phyloP scores from a whole-genome alignment of 805 yeast species.

The Candida awuae region DNA sequence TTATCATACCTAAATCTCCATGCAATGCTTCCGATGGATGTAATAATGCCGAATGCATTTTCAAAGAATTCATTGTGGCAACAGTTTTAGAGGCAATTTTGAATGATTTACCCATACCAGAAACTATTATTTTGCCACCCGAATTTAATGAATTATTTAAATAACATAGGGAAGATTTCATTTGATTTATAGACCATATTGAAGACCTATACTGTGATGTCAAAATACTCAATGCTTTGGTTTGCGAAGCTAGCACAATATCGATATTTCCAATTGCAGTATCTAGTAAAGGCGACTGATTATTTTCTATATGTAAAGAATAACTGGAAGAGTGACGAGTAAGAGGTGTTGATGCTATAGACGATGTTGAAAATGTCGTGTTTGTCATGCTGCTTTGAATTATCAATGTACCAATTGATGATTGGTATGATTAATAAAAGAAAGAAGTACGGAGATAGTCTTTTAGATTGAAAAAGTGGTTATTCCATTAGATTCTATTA shows the following conservation, averaged over 20 bases:
- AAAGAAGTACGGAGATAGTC: too few species aligned
- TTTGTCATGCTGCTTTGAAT: neutral
- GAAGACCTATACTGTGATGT: conserved; percentile 39
- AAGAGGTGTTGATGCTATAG: conserved; percentile 14
- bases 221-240: conserved; percentile 39
- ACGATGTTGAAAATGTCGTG: neutral
- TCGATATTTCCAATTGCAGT: conserved; percentile 28
- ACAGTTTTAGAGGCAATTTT: conserved; percentile 72
- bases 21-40: conserved; percentile 88
- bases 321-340: conserved; percentile 23
- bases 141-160: conserved; percentile 35
- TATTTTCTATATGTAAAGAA: conserved; percentile 21
- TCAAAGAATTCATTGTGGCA: conserved; percentile 76
- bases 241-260: conserved; percentile 38
- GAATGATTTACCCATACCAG: conserved; percentile 81
- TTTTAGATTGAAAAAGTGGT: too few species aligned
- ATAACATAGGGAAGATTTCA: conserved; percentile 36
- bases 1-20: conserved; percentile 75
- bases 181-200: conserved; percentile 36
- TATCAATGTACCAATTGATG: conserved; percentile 3
- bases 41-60: conserved; percentile 55
- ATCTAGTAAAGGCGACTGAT: conserved; percentile 20
- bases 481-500: too few species aligned
- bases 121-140: conserved; percentile 64
- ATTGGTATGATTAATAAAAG: too few species aligned